Percentiles rank a stretch among this genome's conserved stretches.
phyloP scores from a whole-genome alignment of 1,139 yeast genomes.

The Arxiozyma bovina region DNA sequence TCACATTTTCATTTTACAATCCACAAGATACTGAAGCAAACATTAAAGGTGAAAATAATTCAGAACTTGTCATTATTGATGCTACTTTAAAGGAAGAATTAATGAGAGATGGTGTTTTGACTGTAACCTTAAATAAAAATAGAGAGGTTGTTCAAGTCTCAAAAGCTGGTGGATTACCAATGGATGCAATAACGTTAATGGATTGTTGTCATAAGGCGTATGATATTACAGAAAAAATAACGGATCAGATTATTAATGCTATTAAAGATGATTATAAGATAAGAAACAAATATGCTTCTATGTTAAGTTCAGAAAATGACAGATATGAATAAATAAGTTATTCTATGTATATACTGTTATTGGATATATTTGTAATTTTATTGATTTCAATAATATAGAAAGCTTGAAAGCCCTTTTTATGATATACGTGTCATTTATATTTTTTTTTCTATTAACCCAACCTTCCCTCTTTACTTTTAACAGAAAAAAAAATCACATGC shows the following conservation, averaged over 20 bases:
- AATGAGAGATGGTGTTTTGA: slow-evolving; percentile 68
- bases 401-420: too few relatives aligned
- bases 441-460: too few relatives aligned
- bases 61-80: slow-evolving; percentile 64
- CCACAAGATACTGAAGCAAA: slow-evolving; percentile 56
- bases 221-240: slow-evolving; percentile 51
- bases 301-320: slow-evolving; percentile 30
- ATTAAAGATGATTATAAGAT: slow-evolving; percentile 47
- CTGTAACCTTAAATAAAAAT: slow-evolving; percentile 81
- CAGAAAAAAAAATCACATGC: neutral
- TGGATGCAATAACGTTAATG: slow-evolving; percentile 63
- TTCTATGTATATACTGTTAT: neutral
- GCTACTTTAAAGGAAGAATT: slow-evolving; percentile 71
- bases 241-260: slow-evolving; percentile 51
- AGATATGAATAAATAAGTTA: slow-evolving; percentile 11
- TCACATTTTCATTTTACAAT: slow-evolving; percentile 80
- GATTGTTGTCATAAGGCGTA: slow-evolving; percentile 64
- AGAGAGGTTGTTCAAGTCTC: slow-evolving; percentile 83
- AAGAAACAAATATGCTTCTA: slow-evolving; percentile 29
- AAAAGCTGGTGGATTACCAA: slow-evolving; percentile 84
- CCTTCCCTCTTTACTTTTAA: neutral
- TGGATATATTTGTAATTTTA: neutral
- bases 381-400: neutral
- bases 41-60: slow-evolving; percentile 52
- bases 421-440: neutral